A percentile compares a stretch with the other conserved stretches of the same genome.
Conservation (phyloP, 2,329 filamentous ascomycete genomes). For the Ophiocordyceps camponoti-leonardi region DNA sequence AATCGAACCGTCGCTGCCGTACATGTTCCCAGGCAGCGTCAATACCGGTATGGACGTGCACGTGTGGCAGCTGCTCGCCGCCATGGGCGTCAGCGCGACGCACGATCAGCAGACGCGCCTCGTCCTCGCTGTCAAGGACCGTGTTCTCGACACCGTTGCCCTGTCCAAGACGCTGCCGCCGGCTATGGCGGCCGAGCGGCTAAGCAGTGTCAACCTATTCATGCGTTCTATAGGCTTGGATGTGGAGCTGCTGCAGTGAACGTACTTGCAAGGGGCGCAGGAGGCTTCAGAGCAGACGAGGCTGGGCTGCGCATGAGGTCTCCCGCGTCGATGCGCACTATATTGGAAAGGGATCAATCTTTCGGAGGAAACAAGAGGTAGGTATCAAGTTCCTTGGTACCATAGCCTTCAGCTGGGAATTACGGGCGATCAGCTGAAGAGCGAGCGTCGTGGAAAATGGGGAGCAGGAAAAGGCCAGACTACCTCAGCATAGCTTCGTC, state of each 20-base stretch:
- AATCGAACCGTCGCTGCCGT: constrained; percentile 65
- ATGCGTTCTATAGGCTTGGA: constrained; percentile 98
- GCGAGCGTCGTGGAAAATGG: neutral
- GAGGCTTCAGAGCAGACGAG: neutral
- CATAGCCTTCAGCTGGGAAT: neutral
- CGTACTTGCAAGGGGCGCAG: constrained; percentile 1
- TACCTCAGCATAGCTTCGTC: neutral
- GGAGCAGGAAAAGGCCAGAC: neutral
- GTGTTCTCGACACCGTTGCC: constrained; percentile 86
- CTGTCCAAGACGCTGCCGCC: constrained; percentile 78
- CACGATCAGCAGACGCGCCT: constrained; percentile 90
- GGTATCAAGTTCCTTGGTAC: neutral
- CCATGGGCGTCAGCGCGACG: constrained; percentile 82
- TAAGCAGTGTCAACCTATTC: constrained; percentile 91
- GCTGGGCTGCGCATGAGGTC: neutral
- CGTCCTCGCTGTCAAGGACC: constrained; percentile 91
- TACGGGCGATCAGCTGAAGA: too few species aligned
- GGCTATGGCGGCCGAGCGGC: constrained; percentile 66
- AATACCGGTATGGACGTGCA: constrained; percentile 86
- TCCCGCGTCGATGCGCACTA: too few species aligned
- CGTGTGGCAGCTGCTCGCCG: constrained; percentile 94
- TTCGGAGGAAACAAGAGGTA: neutral
- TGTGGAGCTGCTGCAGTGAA: constrained; percentile 50
- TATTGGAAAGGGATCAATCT: too few species aligned
- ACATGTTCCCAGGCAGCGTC: constrained; percentile 83